Base-by-base conservation (phyloP, 2,329 filamentous ascomycete genomes). In the Arthrinium puccinioides region DNA sequence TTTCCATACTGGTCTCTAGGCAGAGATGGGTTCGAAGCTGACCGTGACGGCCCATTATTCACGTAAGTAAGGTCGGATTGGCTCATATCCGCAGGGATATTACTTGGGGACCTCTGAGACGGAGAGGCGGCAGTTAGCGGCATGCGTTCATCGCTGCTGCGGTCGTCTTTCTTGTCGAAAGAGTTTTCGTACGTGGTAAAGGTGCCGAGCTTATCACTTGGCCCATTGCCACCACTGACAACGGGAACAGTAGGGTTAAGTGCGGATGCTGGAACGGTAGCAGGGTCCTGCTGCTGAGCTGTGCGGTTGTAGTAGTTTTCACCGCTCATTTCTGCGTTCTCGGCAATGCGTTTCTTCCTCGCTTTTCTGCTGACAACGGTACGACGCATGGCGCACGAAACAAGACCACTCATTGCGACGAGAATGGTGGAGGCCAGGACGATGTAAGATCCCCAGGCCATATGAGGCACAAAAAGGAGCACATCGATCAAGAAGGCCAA, bases 271-370 rank as follows among this genome's bases (percentile, higher is more conserved):
- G 56, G 54, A 5, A 64, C 56, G 4, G 57, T 54, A 8, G 59
- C 57, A 26, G 61, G 51, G 24, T 69, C 55, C 43, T 78, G 72
- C 34, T 67, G 63, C 43, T 76, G 70, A 25, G 67, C 72, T 60
- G 83, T 77, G 41, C 82, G 74, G 52, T 82, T 84, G 62, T 94
- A 96, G 58, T 84, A 96, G 55, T 89, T 92, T 52, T 92, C 81
- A 20, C 90, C 90, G 57, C 86, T 97, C 89, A 97, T 97, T 57
- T 97, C 89, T 7, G 89, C 87, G 56, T 97, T 95, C 60, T 94
- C 85, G 3, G 81, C 87, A 55, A 97, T 94, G 31, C 87, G 79
- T 67, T 82, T 87, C 71, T 92, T 89, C 44, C 89, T 77, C n/a
- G 89, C 86, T 66, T 96, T 96, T 51, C 90, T 79, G 60, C 86